phyloP scores from a whole-genome alignment of 2,329 filamentous ascomycete genomes.

The Fusarium brevicatenulatum region DNA sequence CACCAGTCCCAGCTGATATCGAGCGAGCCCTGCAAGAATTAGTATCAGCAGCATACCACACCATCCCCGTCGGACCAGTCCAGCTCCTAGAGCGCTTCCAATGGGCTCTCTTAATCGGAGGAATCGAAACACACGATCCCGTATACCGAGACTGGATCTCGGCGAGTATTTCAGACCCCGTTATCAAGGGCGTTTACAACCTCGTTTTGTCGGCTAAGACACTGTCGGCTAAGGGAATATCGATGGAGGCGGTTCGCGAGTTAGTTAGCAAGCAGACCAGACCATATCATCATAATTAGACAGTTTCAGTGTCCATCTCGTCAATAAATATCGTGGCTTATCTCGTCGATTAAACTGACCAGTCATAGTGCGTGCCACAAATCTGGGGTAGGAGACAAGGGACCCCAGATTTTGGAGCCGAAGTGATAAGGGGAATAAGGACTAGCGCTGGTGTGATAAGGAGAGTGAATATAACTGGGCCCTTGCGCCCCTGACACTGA shows the following conservation, averaged over 20 bases:
- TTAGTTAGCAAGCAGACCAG: not conserved
- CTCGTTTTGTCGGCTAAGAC: constrained; percentile 13
- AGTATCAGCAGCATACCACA: constrained; percentile 2
- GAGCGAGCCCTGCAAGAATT: not conserved
- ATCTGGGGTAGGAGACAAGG: constrained; percentile 11
- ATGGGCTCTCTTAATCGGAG: constrained; percentile 26
- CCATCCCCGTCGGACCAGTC: constrained; percentile 1
- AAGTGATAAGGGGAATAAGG: not conserved
- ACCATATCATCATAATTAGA: not conserved
- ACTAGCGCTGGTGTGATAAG: constrained; percentile 5
- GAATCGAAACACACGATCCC: constrained; percentile 32
- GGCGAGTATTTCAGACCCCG: constrained; percentile 33
- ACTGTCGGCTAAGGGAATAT: constrained; percentile 3
- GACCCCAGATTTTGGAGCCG: constrained; percentile 7
- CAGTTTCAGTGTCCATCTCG: not conserved
- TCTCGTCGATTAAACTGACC: constrained; percentile 15
- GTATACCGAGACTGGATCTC: constrained; percentile 35
- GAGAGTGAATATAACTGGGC: constrained; percentile 7
- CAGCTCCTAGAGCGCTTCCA: constrained; percentile 7
- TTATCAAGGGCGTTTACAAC: constrained; percentile 24
- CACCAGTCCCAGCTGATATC: not conserved
- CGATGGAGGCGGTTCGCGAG: not conserved
- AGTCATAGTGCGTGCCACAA: fast-evolving
- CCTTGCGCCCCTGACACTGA: not conserved
- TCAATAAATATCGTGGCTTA: not conserved